Evolutionary conservation across 345 rosid genomes (phyloP).

Genomic region (Ceriops tagal): DNA sequence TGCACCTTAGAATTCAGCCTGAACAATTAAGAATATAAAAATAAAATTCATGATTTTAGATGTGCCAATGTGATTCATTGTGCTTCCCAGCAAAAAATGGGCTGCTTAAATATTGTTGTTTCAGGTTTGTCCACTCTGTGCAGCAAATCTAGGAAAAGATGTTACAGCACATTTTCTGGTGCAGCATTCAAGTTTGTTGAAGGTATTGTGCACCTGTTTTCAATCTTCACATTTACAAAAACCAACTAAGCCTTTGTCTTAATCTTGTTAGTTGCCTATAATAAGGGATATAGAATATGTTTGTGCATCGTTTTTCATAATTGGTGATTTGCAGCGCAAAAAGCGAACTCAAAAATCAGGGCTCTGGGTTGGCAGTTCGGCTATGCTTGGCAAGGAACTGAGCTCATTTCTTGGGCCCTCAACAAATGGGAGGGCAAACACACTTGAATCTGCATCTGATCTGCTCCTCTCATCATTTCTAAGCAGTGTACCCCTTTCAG

Average conservation of each 20-base stretch:
- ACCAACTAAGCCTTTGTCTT: not conserved
- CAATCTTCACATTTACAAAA: not conserved
- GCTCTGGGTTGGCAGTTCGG: conserved; percentile 32
- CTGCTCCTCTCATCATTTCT: conserved; percentile 48
- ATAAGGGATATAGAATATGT: not conserved
- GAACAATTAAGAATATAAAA: not conserved
- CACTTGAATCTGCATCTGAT: conserved; percentile 33
- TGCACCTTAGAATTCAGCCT: not conserved
- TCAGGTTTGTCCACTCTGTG: conserved; percentile 71
- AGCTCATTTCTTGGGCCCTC: conserved; percentile 42
- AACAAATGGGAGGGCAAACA: conserved; percentile 26
- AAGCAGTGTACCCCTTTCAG: conserved; percentile 23
- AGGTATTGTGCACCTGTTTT: conserved; percentile 31
- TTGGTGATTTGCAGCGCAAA: conserved; percentile 39
- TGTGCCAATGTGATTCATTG: not conserved
- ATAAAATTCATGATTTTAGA: not conserved
- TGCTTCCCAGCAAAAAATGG: not conserved
- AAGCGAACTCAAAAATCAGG: conserved; percentile 40
- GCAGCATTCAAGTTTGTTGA: conserved; percentile 47
- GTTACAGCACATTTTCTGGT: conserved; percentile 48
- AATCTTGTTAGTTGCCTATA: not conserved
- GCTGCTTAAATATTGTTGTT: not conserved
- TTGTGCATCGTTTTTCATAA: not conserved
- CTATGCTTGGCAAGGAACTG: conserved; percentile 42
- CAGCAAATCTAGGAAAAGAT: conserved; percentile 58